phyloP scores from a whole-genome alignment of 768 basidiomycete genomes.

The Suillus alpinus region DNA sequence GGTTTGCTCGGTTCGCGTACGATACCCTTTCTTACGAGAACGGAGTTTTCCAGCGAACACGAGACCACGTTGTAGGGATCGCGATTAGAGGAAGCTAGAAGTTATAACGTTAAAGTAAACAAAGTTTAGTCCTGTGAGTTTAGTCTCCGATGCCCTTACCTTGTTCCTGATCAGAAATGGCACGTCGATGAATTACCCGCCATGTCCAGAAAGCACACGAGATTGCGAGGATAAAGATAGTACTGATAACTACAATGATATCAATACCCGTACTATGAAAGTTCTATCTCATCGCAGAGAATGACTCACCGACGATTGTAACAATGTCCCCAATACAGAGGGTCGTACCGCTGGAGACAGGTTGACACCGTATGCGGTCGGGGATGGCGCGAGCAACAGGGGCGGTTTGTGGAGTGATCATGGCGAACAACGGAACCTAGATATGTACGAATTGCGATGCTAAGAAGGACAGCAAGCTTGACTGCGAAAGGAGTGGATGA shows the following conservation, averaged over 20 bases:
- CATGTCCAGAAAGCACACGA: not conserved
- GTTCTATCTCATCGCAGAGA: not conserved
- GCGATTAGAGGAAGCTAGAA: not conserved
- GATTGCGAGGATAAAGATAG: not conserved
- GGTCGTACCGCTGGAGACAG: constrained; percentile 7
- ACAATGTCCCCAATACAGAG: constrained; percentile 25
- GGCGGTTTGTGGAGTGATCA: not conserved
- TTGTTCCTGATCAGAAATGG: not conserved
- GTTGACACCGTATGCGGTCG: constrained; percentile 9
- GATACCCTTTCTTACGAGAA: constrained; percentile 6
- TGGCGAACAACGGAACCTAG: not conserved
- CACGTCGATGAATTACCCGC: not conserved
- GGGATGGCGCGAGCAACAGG: not conserved
- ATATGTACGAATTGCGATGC: not conserved
- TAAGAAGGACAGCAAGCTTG: not conserved
- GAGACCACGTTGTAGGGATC: constrained; percentile 9
- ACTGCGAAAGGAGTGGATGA: constrained; percentile 3
- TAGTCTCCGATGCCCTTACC: not conserved
- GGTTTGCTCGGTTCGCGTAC: constrained; percentile 7
- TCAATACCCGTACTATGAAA: not conserved
- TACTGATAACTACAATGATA: not conserved
- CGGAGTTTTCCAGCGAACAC: not conserved
- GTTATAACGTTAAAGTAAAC: not conserved
- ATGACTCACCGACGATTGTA: constrained; percentile 19
- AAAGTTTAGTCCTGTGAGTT: not conserved